A percentile compares a stretch with the other conserved stretches of the same genome.
These are phyloP conservation scores for Naganishia randhawae DNA, from an alignment of 768 basidiomycete genomes.

Conservation along the genomic window DNA sequence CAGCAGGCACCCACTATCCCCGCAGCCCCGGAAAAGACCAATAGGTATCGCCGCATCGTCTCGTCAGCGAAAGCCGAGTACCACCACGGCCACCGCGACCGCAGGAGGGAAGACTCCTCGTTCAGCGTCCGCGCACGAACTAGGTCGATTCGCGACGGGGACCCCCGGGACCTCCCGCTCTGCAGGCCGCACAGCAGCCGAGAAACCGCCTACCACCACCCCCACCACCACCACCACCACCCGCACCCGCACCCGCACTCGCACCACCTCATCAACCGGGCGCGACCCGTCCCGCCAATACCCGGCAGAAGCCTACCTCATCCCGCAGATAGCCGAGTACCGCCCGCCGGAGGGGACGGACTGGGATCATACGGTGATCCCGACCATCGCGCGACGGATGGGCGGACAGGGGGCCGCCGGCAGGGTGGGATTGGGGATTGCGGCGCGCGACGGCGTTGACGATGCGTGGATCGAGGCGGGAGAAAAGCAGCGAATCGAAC, in stretches of 20 bases:
- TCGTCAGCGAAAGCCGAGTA: too few relatives aligned
- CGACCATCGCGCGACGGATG: not conserved
- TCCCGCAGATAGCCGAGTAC: constrained; percentile 8
- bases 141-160: not conserved
- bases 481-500: too few relatives aligned
- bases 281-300: not conserved
- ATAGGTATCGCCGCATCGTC: too few relatives aligned
- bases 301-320: constrained; percentile 10
- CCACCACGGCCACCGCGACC: too few relatives aligned
- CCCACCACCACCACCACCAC: not conserved
- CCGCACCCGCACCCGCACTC: not conserved
- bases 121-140: not conserved
- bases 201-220: not conserved
- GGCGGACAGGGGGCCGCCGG: not conserved
- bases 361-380: constrained; percentile 16
- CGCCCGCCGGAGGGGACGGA: not conserved
- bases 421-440: too few relatives aligned
- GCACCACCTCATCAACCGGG: not conserved
- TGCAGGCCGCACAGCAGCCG: not conserved
- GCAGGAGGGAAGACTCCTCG: too few relatives aligned
- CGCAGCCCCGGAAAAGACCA: too few relatives aligned
- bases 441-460: too few relatives aligned
- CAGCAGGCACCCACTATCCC: too few relatives aligned
- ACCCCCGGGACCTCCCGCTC: not conserved
- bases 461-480: too few relatives aligned